Evolutionary conservation across 805 yeast species (phyloP).

Genomic region (Metschnikowia henanensis): DNA sequence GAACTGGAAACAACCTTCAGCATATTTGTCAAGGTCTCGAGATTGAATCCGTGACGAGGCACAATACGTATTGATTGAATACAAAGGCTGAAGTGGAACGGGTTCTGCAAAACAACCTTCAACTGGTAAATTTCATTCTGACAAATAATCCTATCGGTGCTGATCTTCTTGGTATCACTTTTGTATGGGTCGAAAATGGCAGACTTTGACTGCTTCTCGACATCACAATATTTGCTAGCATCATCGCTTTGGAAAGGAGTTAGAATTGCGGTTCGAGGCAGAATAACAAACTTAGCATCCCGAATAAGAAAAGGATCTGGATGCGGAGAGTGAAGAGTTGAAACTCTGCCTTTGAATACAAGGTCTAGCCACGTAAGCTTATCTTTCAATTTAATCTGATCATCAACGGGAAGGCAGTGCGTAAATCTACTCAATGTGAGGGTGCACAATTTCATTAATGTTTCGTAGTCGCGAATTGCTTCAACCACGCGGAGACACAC

Average conservation of each 20-base stretch:
- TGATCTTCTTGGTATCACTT: constrained; percentile 31
- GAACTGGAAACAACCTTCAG: not conserved
- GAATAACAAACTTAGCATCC: constrained; percentile 36
- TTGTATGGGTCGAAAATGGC: constrained; percentile 53
- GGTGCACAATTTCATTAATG: constrained; percentile 46
- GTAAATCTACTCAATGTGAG: constrained; percentile 56
- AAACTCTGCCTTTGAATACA: constrained; percentile 23
- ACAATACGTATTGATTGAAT: constrained; percentile 49
- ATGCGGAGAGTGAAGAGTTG: constrained; percentile 41
- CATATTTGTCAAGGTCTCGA: constrained; percentile 23
- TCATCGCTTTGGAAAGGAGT: constrained; percentile 6
- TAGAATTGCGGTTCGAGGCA: constrained; percentile 6
- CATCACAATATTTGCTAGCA: not conserved
- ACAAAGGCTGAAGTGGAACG: constrained; percentile 72
- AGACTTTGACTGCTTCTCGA: constrained; percentile 1
- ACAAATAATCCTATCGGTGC: constrained; percentile 46
- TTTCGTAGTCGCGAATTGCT: constrained; percentile 44
- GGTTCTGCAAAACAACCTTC: constrained; percentile 65
- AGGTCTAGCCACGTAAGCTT: constrained; percentile 26
- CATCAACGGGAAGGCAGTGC: constrained; percentile 53
- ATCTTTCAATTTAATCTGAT: constrained; percentile 49
- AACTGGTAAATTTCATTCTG: constrained; percentile 58
- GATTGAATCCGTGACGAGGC: constrained; percentile 26
- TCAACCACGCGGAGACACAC: constrained; percentile 55
- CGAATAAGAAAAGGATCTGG: constrained; percentile 77